Evolutionary conservation across 345 rosid genomes (phyloP).

Genomic region (Gossypium longicalyx): DNA sequence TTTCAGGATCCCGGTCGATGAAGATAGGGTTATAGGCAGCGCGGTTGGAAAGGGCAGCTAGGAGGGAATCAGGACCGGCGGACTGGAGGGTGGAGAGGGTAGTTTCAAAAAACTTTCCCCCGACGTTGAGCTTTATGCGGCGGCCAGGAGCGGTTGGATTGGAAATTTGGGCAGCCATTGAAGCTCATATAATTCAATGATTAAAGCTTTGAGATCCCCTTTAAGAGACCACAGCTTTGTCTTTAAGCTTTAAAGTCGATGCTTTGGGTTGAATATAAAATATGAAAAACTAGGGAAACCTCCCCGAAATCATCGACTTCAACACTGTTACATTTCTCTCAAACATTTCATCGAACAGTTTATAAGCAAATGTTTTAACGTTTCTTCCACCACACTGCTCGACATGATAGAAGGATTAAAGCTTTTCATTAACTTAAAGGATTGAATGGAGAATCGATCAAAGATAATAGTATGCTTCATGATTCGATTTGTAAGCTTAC

Average conservation of each 20-base stretch:
- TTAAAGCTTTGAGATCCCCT: background rate
- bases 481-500: too few species aligned
- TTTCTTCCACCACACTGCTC: too few species aligned
- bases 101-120: slow-evolving; percentile 79
- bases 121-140: slow-evolving; percentile 84
- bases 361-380: background rate
- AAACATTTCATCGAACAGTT: background rate
- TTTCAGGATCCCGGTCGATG: slow-evolving; percentile 92
- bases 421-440: too few species aligned
- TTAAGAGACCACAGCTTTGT: background rate
- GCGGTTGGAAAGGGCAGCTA: slow-evolving; percentile 61
- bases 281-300: background rate
- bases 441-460: too few species aligned
- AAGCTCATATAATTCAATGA: background rate
- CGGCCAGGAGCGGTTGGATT: slow-evolving; percentile 1
- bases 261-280: background rate
- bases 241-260: background rate
- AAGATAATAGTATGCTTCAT: too few species aligned
- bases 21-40: slow-evolving; percentile 50
- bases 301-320: background rate
- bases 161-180: slow-evolving; percentile 10
- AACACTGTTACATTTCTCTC: background rate
- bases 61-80: slow-evolving; percentile 76
- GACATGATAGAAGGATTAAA: too few species aligned
- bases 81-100: slow-evolving; percentile 68